phyloP scores from a whole-genome alignment of 345 rosid genomes.

The Rubroshorea leprosula region DNA sequence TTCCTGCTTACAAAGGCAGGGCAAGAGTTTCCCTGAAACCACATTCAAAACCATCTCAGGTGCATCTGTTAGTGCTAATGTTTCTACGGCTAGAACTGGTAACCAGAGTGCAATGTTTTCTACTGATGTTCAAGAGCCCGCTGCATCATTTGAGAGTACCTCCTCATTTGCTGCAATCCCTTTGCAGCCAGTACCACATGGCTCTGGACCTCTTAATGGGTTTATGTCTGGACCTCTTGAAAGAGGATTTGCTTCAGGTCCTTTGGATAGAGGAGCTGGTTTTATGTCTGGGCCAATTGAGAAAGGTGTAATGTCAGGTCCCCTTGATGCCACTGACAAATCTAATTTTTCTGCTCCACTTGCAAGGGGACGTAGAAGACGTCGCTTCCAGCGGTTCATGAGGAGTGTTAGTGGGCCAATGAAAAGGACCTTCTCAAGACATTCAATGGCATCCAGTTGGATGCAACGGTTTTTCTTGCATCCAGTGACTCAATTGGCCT shows the following conservation, averaged over 20 bases:
- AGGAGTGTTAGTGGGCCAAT: slow-evolving; percentile 92
- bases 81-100: slow-evolving; percentile 88
- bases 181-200: slow-evolving; percentile 85
- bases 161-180: slow-evolving; percentile 89
- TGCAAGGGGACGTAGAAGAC: slow-evolving; percentile 55
- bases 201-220: slow-evolving; percentile 81
- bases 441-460: slow-evolving; percentile 65
- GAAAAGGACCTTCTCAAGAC: slow-evolving; percentile 84
- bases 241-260: slow-evolving; percentile 90
- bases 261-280: slow-evolving; percentile 73
- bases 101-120: slow-evolving; percentile 65
- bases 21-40: slow-evolving; percentile 69
- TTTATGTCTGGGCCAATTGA: slow-evolving; percentile 97
- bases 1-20: slow-evolving; percentile 42
- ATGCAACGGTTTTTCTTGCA: slow-evolving; percentile 73
- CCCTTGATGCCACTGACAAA: slow-evolving; percentile 73
- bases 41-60: slow-evolving; percentile 94
- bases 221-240: slow-evolving; percentile 96
- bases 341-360: slow-evolving; percentile 96
- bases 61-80: slow-evolving; percentile 97
- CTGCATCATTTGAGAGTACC: slow-evolving; percentile 96
- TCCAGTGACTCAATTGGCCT: slow-evolving; percentile 58
- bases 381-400: slow-evolving; percentile 62
- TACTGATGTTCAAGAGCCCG: slow-evolving; percentile 76
- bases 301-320: slow-evolving; percentile 94